Conservation (phyloP, 192 early-diverging fungal species). For the Coemansia sp. region DNA sequence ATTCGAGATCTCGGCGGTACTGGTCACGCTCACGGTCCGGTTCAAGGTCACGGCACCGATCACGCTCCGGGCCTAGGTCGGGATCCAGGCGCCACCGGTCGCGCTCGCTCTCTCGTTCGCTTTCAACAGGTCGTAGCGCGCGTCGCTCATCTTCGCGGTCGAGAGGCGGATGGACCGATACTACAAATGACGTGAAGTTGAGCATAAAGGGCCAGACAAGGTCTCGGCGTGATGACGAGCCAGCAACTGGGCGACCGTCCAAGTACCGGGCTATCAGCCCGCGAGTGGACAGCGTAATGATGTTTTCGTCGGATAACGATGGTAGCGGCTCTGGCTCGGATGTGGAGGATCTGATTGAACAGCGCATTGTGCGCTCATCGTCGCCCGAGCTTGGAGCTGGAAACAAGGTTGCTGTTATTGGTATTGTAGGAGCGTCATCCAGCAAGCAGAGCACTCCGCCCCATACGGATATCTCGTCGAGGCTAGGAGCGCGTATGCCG, state of each 20-base stretch:
- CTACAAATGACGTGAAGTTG: slow-evolving; percentile 7
- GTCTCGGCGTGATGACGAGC: slow-evolving; percentile 19
- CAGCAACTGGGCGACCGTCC: not conserved
- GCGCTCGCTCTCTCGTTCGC: slow-evolving; percentile 6
- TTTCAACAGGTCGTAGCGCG: not conserved
- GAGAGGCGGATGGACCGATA: not conserved
- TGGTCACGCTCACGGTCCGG: not conserved
- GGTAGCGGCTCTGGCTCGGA: slow-evolving; percentile 19
- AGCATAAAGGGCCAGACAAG: slow-evolving; percentile 44
- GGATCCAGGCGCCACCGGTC: not conserved
- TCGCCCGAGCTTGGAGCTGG: slow-evolving; percentile 1
- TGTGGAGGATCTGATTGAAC: slow-evolving; percentile 20
- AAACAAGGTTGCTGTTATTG: slow-evolving; percentile 16
- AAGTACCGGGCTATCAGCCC: slow-evolving; percentile 33
- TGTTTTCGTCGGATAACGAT: slow-evolving; percentile 24
- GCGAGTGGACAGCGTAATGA: slow-evolving; percentile 12
- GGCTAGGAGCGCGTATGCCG: slow-evolving; percentile 9
- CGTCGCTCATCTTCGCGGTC: not conserved
- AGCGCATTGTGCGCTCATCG: slow-evolving; percentile 9
- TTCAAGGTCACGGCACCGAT: not conserved
- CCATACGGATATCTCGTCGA: slow-evolving; percentile 11
- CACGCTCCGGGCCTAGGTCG: no score
- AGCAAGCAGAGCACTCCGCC: not conserved
- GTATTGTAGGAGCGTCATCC: slow-evolving; percentile 31
- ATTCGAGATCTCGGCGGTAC: not conserved